Base-by-base conservation (phyloP, 2,329 filamentous ascomycete species). In the Claviceps monticola region DNA sequence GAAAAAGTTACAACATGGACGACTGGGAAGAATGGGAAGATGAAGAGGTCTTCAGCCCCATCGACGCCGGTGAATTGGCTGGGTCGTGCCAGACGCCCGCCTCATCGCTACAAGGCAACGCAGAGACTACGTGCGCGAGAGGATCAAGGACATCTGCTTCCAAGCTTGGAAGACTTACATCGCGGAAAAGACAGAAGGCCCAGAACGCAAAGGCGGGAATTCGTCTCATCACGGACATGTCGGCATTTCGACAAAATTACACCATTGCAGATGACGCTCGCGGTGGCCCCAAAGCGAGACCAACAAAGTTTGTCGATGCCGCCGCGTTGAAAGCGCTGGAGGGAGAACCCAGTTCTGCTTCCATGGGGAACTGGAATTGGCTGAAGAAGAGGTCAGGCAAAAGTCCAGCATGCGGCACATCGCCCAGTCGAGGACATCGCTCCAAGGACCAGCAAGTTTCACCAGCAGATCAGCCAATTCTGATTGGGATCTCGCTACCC, bases 401-500 rank as follows among this genome's bases (percentile, higher is more conserved):
- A 39, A 66, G 56, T 41, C 63, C 61, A 16, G 57, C 56, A 14
- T 57, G 60, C 13, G 56, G 59, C 14, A 59, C 60, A 34, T 34
- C 3, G 3, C 58, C 64, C 9, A 61, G 63, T 14, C 61, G 60
- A 39, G 56, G 59, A 23, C 51, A 59, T 53, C 54, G 61, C 54
- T 56, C 59, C 55, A 50, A 61, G 23, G 61, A 61, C 5, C 62
- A 64, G 11, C 79, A 80, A 55, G 71, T 86, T 4, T 86, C 84
- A 14, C 84, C 84, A 0, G 78, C 76, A 53, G 80, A 84, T 58
- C 74, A 80, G n/a, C 82, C 82, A 1, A 88, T 88, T 54, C 75
- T 84, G 43, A 88, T 88, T 56, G 84, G 84, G 13, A 80, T 88
- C 49, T 75, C 78, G 14, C 69, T 88, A 46, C 78, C 83, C 2